phyloP scores from a whole-genome alignment of 257 asterid species.

The Ilex aquifolium region DNA sequence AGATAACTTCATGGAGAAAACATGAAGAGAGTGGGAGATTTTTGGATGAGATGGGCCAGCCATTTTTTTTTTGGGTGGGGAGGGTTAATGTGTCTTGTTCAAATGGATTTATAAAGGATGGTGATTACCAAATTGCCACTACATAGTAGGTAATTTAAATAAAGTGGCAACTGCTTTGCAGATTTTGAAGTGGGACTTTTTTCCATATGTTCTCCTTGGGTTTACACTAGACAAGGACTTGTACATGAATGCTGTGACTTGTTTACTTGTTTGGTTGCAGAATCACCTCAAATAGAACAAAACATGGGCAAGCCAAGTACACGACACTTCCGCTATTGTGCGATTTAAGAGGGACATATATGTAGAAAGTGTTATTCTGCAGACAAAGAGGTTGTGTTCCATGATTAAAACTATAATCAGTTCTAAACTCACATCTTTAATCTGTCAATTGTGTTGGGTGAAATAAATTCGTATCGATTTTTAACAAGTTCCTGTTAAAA shows the following conservation, averaged over 20 bases:
- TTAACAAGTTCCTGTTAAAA: no score
- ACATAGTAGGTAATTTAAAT: slow-evolving; percentile 49
- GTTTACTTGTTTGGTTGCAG: slow-evolving; percentile 8
- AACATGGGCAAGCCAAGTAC: no score
- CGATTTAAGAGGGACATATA: no score
- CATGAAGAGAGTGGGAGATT: slow-evolving; percentile 28
- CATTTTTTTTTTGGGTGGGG: slow-evolving; percentile 15
- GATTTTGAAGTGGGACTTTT: slow-evolving; percentile 27
- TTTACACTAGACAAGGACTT: not conserved
- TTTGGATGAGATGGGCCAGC: slow-evolving; percentile 38
- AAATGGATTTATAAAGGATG: slow-evolving; percentile 45
- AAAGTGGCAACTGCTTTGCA: slow-evolving; percentile 59
- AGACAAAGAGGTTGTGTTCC: no score
- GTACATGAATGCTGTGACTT: slow-evolving; percentile 1
- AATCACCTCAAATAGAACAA: no score
- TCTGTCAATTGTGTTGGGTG: no score
- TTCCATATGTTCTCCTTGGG: not conserved
- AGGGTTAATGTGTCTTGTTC: slow-evolving; percentile 21
- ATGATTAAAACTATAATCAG: no score
- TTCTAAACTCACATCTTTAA: no score
- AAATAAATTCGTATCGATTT: no score
- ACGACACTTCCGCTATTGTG: no score
- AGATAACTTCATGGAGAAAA: slow-evolving; percentile 39
- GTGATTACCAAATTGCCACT: slow-evolving; percentile 47
- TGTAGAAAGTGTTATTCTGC: no score